Evolutionary conservation across 768 basidiomycete genomes (phyloP).

Genomic region (Russula olivacea): DNA sequence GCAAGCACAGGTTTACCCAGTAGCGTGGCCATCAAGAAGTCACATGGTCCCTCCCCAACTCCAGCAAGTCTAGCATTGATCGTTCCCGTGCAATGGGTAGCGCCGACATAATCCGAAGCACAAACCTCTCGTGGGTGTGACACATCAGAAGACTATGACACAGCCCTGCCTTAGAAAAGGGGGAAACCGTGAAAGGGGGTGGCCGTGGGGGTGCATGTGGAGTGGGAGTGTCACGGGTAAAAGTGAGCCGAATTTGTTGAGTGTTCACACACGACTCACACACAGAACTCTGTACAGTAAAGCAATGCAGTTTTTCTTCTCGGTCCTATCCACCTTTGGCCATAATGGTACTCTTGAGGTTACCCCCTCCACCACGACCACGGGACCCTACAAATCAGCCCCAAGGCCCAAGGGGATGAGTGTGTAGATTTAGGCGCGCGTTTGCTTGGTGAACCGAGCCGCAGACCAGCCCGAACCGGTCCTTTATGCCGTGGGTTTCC

Average conservation of each 20-base stretch:
- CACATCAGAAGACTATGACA: neutral
- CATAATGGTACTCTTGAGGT: neutral
- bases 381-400: neutral
- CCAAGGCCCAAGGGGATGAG: neutral
- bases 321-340: constrained; percentile 7
- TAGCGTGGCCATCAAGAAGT: neutral
- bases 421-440: neutral
- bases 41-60: neutral
- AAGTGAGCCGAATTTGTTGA: neutral
- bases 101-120: neutral
- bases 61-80: neutral
- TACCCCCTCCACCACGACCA: neutral
- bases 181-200: neutral
- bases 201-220: neutral
- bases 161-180: constrained; percentile 6
- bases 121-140: neutral
- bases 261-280: neutral
- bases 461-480: constrained; percentile 10
- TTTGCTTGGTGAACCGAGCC: neutral
- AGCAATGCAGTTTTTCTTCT: neutral
- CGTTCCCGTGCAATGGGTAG: neutral
- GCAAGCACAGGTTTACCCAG: neutral
- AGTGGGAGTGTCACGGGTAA: neutral
- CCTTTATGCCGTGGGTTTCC: neutral
- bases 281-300: too few species aligned